Base-by-base conservation (phyloP, 192 early-diverging fungal genomes). In the Martensiomyces pterosporus region DNA sequence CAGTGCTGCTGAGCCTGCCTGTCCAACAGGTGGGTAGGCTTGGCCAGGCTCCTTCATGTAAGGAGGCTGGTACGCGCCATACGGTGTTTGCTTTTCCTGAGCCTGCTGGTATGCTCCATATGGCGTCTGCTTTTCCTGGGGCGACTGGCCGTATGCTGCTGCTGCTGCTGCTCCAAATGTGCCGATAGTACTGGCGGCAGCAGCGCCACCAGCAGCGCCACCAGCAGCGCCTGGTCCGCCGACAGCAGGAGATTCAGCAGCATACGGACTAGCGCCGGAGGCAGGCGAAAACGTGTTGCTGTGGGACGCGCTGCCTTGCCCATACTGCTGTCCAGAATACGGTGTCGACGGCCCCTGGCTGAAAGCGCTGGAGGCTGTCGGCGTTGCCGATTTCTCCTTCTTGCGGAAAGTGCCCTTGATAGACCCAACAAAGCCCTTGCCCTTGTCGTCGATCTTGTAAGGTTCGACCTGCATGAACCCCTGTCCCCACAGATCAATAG, bases 351-450 rank as follows among this genome's bases (percentile, higher is more conserved):
- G n/a, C n/a, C n/a, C n/a, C n/a, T n/a, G n/a, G n/a, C n/a, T 38
- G 54, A 72, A 72, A 2, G 59, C 44, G 1, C 47, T 49, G 12
- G 68, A 51, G 12, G 50, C 33, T 0, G 53, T 34, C 9, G 67
- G 60, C 4, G 51, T 49, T 3, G 55, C 35, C 8, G 38, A 18
- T 56, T 71, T 71, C 14, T 72, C 68, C 68, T 72, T 72, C 57
- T 64, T 64, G 24, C 52, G 48, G 53, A 72, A 72, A 0, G 67
- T 63, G 39, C 56, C 47, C 60, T 59, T 70, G 49, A 72, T 40
- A 3, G 68, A 52, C 29, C 47, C 53, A 43, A 72, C 50, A 55
- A 64, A 57, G 43, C 68, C 32, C 43, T 47, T 52, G 27, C 36
- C 51, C 5, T 27, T 16, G n/a, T 51, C 52, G 6, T 72, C 60